Conservation (phyloP, 257 asterid species). For the Solanum pinnatisectum region DNA sequence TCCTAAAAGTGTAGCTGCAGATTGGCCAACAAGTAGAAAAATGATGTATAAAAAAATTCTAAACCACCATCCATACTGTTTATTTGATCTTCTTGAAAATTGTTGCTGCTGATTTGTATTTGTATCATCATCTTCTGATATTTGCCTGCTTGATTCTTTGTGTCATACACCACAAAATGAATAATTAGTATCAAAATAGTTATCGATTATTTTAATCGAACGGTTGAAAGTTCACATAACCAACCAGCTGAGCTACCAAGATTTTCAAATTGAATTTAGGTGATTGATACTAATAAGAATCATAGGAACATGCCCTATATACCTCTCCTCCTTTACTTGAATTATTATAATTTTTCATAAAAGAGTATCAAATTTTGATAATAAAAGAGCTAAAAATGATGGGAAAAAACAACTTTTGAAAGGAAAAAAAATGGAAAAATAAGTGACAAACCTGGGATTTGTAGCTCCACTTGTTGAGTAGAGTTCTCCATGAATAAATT, state of each 20-base stretch:
- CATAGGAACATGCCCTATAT: background rate
- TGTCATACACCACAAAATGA: background rate
- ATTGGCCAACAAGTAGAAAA: slow-evolving; percentile 22
- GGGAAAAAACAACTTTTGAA: background rate
- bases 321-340: background rate
- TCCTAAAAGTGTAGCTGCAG: slow-evolving; percentile 29
- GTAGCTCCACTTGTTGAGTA: slow-evolving; percentile 17
- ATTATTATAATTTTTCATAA: background rate
- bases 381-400: background rate
- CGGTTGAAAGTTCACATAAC: background rate
- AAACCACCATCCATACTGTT: slow-evolving; percentile 17
- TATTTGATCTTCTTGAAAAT: background rate
- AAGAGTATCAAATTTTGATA: background rate
- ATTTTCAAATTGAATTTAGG: too few relatives aligned
- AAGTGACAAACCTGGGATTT: slow-evolving; percentile 11
- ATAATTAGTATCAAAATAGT: background rate
- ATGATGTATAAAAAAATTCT: slow-evolving; percentile 7
- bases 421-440: background rate
- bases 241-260: background rate
- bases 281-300: background rate
- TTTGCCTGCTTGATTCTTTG: background rate
- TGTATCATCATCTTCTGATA: background rate
- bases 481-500: slow-evolving; percentile 2
- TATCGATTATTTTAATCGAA: background rate
- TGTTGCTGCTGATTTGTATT: background rate